A percentile compares a stretch with the other conserved stretches of the same genome.
Conservation (phyloP, 2,329 filamentous ascomycete genomes). For the Pezicula rhizophila region DNA sequence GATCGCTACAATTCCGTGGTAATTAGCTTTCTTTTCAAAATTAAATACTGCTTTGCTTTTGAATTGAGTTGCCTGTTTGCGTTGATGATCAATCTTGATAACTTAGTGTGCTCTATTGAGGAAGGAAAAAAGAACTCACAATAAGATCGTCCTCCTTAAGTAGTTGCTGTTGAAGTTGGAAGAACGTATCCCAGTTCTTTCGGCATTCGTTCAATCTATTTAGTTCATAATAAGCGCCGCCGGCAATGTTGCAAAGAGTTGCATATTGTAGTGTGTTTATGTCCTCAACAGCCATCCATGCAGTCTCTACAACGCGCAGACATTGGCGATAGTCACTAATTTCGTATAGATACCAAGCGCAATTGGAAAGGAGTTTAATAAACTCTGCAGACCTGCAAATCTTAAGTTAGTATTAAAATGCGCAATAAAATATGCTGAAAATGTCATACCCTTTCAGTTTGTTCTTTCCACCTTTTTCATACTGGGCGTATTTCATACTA, state of each 20-base stretch:
- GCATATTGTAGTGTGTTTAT: constrained; percentile 11
- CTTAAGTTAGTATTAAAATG: neutral
- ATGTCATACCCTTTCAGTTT: constrained; percentile 1
- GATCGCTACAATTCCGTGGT: constrained; percentile 2
- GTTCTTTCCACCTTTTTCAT: neutral
- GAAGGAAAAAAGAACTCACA: no score
- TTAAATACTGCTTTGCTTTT: neutral
- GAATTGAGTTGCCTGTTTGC: neutral
- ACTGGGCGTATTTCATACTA: constrained; percentile 6
- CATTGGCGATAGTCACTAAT: constrained; percentile 12
- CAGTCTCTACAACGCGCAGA: constrained; percentile 8
- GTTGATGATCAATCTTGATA: no score
- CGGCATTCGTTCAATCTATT: constrained; percentile 13
- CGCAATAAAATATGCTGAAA: neutral
- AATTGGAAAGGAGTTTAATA: constrained; percentile 9
- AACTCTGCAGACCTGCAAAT: constrained; percentile 6
- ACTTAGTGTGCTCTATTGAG: no score
- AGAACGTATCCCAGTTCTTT: constrained; percentile 8
- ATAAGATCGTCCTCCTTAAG: neutral
- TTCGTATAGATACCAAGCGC: constrained; percentile 14
- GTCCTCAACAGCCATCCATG: constrained; percentile 7
- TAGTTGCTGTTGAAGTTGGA: constrained; percentile 7
- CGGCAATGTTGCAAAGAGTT: constrained; percentile 5
- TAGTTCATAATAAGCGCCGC: constrained; percentile 10
- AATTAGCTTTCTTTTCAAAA: neutral